Evolutionary conservation across 441 rosid species (phyloP), one percentile per base, ranked within the genome.

Genomic region (Adansonia rubrostipa): DNA sequence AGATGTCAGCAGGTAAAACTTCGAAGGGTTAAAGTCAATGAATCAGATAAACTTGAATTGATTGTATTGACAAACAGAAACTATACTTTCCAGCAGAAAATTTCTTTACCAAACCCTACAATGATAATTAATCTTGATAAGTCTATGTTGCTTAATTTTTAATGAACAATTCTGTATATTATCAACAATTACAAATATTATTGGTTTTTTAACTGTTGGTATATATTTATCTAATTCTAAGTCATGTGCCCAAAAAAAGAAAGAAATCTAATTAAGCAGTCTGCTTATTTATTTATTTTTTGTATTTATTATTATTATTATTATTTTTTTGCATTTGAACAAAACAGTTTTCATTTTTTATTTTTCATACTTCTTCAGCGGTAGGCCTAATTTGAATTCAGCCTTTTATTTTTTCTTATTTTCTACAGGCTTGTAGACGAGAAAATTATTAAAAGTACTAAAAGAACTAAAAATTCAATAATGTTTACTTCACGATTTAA

Each of bases 21-120:
- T 60, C 9, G 11, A 60, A 60, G 22, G 64, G 64, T 60, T 60
- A 60, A 20, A 60, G 64, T 60, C 64, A 20, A 60, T 8, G 64
- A 20, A 60, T 20, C 33, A 20, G 64, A 20, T 60, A 22, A 60
- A 60, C 64, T 20, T 60, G 3, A 57, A 57, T 60, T 60, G 14
- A 13, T 60, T 60, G 64, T 0, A 20, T 20, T 20, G 9, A 20
- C 33, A 1, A 9, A 60, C 36, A 58, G 64, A 60, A 60, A 20
- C 44, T 40, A 5, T 20, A 19, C 11, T 60, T 60, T 20, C 62
- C 64, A 60, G 10, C 64, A 20, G 44, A 19, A 57, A 6, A 3
- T 17, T 20, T 20, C 3, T 3, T 9, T 9, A 2, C 22, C 14
- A 20, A 60, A 60, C 10, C 14, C 22, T 60, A 3, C 10, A 20